Percentiles rank a stretch among this genome's conserved stretches.
These are phyloP conservation scores for Fraxinus xanthoxyloides DNA, from an alignment of 305 asterid genomes.

Conservation along the genomic window DNA sequence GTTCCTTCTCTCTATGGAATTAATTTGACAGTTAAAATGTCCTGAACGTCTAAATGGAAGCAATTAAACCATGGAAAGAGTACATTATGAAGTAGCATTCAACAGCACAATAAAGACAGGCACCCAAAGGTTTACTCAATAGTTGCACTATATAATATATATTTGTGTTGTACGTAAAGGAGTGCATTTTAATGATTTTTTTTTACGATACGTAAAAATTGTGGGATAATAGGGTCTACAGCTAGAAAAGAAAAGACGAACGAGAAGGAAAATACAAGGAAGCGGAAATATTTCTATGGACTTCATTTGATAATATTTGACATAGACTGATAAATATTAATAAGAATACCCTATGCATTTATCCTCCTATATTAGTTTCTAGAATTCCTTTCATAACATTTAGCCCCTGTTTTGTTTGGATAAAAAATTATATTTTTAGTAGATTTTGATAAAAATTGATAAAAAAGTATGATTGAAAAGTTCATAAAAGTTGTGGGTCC, in stretches of 20 bases:
- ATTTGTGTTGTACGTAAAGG: background rate
- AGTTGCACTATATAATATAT: background rate
- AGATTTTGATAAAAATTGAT: too few species aligned
- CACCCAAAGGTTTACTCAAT: background rate
- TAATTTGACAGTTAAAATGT: background rate
- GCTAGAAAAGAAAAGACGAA: background rate
- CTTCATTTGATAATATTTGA: background rate
- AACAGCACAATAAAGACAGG: background rate
- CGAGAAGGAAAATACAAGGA: background rate
- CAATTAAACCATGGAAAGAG: background rate
- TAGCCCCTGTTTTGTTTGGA: background rate
- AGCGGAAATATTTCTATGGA: background rate
- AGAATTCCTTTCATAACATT: background rate
- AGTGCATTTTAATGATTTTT: background rate
- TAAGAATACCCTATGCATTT: background rate
- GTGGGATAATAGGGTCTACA: background rate
- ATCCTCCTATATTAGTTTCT: background rate
- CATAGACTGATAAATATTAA: background rate
- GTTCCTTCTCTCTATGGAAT: background rate
- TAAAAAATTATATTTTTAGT: too few species aligned
- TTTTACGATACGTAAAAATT: background rate
- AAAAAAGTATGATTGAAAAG: too few species aligned
- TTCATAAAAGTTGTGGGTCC: too few species aligned
- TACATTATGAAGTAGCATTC: background rate
- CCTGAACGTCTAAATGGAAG: background rate